phyloP scores from a whole-genome alignment of 1,284 basidiomycete species.

The Ustilago sp. region DNA sequence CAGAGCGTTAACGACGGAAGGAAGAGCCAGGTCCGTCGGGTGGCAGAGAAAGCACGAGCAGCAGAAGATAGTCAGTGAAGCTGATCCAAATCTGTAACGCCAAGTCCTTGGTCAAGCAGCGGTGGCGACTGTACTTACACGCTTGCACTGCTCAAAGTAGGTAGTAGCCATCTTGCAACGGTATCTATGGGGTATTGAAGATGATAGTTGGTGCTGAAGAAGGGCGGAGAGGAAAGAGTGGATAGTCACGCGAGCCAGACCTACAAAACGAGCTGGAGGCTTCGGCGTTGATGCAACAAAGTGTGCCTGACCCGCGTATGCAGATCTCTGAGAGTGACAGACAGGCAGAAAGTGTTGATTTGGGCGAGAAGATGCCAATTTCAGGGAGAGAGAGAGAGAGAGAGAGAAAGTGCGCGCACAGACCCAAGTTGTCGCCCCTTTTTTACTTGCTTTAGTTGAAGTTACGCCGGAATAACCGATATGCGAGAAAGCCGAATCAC shows the following conservation, averaged over 20 bases:
- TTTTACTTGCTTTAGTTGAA: background rate
- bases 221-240: background rate
- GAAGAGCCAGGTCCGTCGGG: background rate
- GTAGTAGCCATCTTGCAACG: constrained; percentile 34
- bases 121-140: constrained; percentile 26
- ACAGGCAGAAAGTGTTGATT: constrained; percentile 11
- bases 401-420: background rate
- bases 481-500: too few species aligned
- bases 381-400: background rate
- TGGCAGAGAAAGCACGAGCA: background rate
- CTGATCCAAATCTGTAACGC: background rate
- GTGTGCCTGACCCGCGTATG: constrained; percentile 9
- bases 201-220: background rate
- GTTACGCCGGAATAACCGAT: too few species aligned
- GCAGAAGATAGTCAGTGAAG: background rate
- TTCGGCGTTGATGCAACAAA: constrained; percentile 9
- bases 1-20: too few species aligned
- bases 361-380: constrained; percentile 14
- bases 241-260: constrained; percentile 13
- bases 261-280: background rate
- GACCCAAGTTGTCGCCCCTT: constrained; percentile 1
- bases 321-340: background rate
- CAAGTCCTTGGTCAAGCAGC: background rate
- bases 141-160: constrained; percentile 53
- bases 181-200: background rate